phyloP scores from a whole-genome alignment of 768 basidiomycete species.

The Tylopilus rubrobrunneus region DNA sequence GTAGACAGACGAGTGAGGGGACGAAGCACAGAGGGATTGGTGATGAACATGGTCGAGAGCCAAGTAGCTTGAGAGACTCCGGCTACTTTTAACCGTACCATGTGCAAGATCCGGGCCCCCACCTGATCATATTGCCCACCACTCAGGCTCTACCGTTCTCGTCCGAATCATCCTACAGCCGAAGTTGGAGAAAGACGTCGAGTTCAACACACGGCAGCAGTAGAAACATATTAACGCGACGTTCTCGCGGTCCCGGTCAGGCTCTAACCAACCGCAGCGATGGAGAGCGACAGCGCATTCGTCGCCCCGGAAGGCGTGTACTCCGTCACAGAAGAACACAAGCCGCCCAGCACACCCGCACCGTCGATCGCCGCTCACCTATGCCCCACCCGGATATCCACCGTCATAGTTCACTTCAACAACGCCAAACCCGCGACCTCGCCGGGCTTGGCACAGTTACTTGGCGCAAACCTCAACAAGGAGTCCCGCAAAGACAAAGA shows the following conservation, averaged over 20 bases:
- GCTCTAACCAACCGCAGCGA: conserved; percentile 22
- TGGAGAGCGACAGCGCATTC: conserved; percentile 84
- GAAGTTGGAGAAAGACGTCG: not conserved
- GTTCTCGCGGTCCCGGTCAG: conserved; percentile 15
- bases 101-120: conserved; percentile 27
- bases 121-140: no score
- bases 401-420: conserved; percentile 60
- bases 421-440: conserved; percentile 47
- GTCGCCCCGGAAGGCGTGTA: conserved; percentile 90
- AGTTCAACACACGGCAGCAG: not conserved
- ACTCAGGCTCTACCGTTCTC: no score
- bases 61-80: not conserved
- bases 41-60: conserved; percentile 23
- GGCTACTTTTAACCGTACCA: not conserved
- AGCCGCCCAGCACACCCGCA: conserved; percentile 48
- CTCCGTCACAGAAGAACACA: conserved; percentile 84
- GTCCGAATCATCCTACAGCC: not conserved
- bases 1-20: conserved; percentile 14
- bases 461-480: conserved; percentile 54
- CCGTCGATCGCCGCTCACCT: conserved; percentile 32
- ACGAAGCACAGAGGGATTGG: conserved; percentile 13
- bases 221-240: not conserved
- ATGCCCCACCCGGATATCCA: conserved; percentile 63
- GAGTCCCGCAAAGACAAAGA: conserved; percentile 49
- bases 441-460: conserved; percentile 65